phyloP scores from a whole-genome alignment of 129 eudicot genomes.

The Flaveria ramosissima region DNA sequence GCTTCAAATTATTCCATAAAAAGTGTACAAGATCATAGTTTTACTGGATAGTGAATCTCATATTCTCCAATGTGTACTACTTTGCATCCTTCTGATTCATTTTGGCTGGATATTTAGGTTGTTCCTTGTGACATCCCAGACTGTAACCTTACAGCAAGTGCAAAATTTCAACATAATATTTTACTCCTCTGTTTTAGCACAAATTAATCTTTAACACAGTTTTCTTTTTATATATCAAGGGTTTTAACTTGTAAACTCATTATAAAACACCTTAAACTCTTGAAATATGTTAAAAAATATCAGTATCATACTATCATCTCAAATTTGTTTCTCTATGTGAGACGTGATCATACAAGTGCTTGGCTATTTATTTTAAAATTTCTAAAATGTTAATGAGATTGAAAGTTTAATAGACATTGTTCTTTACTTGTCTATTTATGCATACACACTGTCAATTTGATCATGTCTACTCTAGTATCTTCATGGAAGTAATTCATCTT shows the following conservation, averaged over 20 bases:
- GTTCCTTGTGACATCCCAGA: not conserved
- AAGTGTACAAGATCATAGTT: not conserved
- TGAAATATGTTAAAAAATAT: not conserved
- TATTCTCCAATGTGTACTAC: not conserved
- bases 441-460: not conserved
- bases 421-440: not conserved
- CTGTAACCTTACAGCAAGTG: not conserved
- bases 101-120: not conserved
- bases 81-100: not conserved
- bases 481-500: not conserved
- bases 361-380: not conserved
- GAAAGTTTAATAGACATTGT: not conserved
- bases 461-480: not conserved
- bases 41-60: not conserved
- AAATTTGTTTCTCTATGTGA: not conserved
- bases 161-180: not conserved
- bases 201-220: not conserved
- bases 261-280: constrained; percentile 7
- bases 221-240: not conserved
- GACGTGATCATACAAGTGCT: not conserved
- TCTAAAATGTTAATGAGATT: not conserved
- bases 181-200: not conserved
- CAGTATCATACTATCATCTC: too few species aligned
- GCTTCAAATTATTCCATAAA: too few species aligned
- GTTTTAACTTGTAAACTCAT: not conserved